Evolutionary conservation across 2,329 filamentous ascomycete species (phyloP).

Genomic region (Cladosporium velox): DNA sequence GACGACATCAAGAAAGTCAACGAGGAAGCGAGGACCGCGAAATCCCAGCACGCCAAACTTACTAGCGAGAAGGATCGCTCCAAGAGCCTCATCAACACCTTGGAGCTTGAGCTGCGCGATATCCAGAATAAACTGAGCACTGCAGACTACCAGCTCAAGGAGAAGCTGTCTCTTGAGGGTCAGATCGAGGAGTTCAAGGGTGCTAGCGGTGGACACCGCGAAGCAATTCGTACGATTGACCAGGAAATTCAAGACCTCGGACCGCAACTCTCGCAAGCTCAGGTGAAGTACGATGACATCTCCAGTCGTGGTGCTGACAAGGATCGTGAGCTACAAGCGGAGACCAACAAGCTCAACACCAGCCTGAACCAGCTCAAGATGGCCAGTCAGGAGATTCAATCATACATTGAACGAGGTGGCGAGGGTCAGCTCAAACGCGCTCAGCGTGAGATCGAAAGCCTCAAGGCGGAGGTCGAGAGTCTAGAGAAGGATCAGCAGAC

Average conservation of each 20-base stretch:
- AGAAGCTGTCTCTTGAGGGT: constrained; percentile 68
- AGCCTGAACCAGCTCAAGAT: constrained; percentile 76
- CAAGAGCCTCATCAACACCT: constrained; percentile 62
- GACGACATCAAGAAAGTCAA: constrained; percentile 68
- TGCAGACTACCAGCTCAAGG: constrained; percentile 74
- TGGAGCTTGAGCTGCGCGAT: constrained; percentile 79
- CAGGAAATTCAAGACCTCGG: constrained; percentile 71
- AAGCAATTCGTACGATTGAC: constrained; percentile 69
- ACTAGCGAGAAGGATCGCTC: constrained; percentile 70
- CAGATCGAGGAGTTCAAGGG: constrained; percentile 75
- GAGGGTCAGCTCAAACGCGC: constrained; percentile 69
- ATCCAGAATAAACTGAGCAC: constrained; percentile 70
- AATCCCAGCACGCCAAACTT: constrained; percentile 65
- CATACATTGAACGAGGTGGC: constrained; percentile 76
- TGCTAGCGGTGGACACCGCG: constrained; percentile 67
- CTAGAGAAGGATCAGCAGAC: constrained; percentile 68
- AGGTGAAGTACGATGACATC: constrained; percentile 75
- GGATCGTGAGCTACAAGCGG: constrained; percentile 70
- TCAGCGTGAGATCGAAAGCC: constrained; percentile 65
- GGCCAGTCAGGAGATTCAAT: constrained; percentile 74
- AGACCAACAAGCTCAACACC: constrained; percentile 69
- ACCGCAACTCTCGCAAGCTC: constrained; percentile 74
- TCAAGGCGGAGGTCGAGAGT: constrained; percentile 66
- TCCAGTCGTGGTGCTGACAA: constrained; percentile 69
- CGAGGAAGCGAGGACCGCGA: constrained; percentile 67